Evolutionary conservation across 495 filamentous ascomycete genomes (phyloP).

Genomic region (Penicillium taxi): DNA sequence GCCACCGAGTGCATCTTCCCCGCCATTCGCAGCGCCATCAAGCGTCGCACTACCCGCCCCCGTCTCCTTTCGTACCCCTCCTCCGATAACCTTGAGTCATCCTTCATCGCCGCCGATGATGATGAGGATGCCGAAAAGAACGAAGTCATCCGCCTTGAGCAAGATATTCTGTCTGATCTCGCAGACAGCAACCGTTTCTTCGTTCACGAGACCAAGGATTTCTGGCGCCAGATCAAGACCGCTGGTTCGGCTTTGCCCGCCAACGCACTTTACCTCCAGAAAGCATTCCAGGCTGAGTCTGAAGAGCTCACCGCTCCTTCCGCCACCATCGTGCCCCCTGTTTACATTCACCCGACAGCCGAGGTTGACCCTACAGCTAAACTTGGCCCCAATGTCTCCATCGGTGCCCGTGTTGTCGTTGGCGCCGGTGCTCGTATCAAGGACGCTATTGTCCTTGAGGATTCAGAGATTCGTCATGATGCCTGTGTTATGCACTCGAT

Average conservation of each 20-base stretch:
- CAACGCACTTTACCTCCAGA: constrained; percentile 94
- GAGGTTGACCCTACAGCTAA: constrained; percentile 90
- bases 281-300: constrained; percentile 80
- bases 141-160: constrained; percentile 90
- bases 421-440: constrained; percentile 88
- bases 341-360: constrained; percentile 96
- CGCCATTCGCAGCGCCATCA: constrained; percentile 89
- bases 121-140: constrained; percentile 71
- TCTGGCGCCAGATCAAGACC: constrained; percentile 99
- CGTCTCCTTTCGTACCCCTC: constrained; percentile 90
- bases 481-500: constrained; percentile 95
- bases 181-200: constrained; percentile 98
- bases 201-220: constrained; percentile 97
- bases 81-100: constrained; percentile 81
- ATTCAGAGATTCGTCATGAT: constrained; percentile 93
- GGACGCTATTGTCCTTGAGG: constrained; percentile 93
- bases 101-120: constrained; percentile 60
- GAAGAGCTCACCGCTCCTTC: constrained; percentile 76
- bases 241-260: constrained; percentile 95
- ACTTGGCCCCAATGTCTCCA: constrained; percentile 92
- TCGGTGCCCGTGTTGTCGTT: constrained; percentile 77
- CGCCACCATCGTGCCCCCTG: constrained; percentile 84
- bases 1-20: constrained; percentile 93
- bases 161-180: constrained; percentile 93
- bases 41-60: constrained; percentile 86